phyloP scores from a whole-genome alignment of 1,284 basidiomycete genomes.

The Naganishia cerealis region DNA sequence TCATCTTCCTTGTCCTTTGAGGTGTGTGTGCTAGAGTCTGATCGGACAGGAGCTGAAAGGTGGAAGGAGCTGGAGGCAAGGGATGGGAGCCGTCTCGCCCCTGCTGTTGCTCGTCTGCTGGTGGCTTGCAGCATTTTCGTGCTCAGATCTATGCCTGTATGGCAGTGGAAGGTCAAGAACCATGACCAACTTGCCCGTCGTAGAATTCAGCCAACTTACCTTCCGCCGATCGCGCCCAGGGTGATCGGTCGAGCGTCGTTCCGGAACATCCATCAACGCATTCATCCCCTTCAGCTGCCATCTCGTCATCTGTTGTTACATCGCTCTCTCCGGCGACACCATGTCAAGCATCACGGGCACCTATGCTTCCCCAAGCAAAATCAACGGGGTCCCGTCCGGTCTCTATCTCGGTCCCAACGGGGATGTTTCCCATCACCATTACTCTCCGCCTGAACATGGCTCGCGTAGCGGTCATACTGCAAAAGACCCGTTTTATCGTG shows the following conservation, averaged over 20 bases:
- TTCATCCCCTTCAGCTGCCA: neutral
- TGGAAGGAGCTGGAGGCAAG: constrained; percentile 2
- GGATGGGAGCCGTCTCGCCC: neutral
- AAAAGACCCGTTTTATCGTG: constrained; percentile 31
- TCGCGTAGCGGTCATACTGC: neutral
- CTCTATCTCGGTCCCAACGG: constrained; percentile 16
- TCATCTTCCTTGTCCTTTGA: constrained; percentile 4
- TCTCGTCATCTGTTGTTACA: neutral
- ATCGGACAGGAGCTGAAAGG: neutral
- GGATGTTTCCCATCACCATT: neutral
- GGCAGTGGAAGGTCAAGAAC: too few species aligned
- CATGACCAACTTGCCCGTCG: too few species aligned
- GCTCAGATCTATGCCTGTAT: neutral
- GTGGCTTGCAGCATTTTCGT: neutral
- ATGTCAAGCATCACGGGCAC: constrained; percentile 17
- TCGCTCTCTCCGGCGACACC: neutral
- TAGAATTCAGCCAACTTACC: neutral
- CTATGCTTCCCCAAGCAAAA: constrained; percentile 5
- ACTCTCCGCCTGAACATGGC: constrained; percentile 14
- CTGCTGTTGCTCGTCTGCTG: neutral
- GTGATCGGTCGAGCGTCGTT: constrained; percentile 4
- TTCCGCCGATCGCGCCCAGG: neutral
- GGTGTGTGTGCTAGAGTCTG: neutral
- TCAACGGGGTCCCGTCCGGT: constrained; percentile 4
- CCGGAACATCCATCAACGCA: neutral